Conservation (phyloP, 768 basidiomycete species). For the Naganishia vishniacii region DNA sequence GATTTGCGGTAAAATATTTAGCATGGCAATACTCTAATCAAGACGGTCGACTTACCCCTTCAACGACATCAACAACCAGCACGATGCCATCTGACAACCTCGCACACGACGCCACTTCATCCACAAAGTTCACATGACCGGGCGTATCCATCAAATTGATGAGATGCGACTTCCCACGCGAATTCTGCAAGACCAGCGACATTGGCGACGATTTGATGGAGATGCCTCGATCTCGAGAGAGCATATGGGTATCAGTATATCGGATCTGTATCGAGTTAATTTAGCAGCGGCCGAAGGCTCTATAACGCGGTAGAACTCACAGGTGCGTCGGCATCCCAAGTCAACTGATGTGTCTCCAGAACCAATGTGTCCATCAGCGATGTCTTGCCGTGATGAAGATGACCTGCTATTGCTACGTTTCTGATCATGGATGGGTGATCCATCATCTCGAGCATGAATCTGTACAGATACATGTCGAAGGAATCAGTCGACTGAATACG, state of each 20-base stretch:
- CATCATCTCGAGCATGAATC: slow-evolving; percentile 87
- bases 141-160: slow-evolving; percentile 94
- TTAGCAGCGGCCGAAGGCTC: no score
- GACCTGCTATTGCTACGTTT: slow-evolving; percentile 92
- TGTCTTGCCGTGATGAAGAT: slow-evolving; percentile 97
- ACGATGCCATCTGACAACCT: slow-evolving; percentile 85
- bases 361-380: slow-evolving; percentile 95
- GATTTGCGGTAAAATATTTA: slow-evolving; percentile 53
- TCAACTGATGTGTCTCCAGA: slow-evolving; percentile 89
- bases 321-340: slow-evolving; percentile 85
- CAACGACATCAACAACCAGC: slow-evolving; percentile 94
- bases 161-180: slow-evolving; percentile 84
- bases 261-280: slow-evolving; percentile 58
- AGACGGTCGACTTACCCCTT: slow-evolving; percentile 63
- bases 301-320: no score
- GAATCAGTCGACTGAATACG: not conserved
- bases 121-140: slow-evolving; percentile 97
- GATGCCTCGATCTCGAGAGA: slow-evolving; percentile 80
- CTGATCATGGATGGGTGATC: slow-evolving; percentile 88
- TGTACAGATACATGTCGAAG: slow-evolving; percentile 45
- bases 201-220: slow-evolving; percentile 97
- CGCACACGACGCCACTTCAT: slow-evolving; percentile 84
- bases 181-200: slow-evolving; percentile 79
- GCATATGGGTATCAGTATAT: slow-evolving; percentile 90
- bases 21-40: not conserved